Evolutionary conservation across 306 rosid genomes (phyloP).

Genomic region (Quercus aquifolioides): DNA sequence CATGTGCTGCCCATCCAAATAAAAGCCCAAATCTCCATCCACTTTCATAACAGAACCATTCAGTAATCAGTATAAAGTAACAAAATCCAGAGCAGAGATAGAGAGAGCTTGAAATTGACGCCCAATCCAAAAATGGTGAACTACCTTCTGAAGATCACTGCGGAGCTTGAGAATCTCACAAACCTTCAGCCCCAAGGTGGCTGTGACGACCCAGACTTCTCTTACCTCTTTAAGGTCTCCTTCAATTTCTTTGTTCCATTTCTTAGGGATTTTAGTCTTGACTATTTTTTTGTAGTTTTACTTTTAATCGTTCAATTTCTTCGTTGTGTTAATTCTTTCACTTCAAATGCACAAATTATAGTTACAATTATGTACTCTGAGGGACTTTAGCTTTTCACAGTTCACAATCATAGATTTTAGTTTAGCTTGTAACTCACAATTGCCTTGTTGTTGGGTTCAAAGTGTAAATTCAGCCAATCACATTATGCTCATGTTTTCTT

Average conservation of each 20-base stretch:
- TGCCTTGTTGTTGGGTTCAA: too few species aligned
- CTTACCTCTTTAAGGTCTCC: slow-evolving; percentile 80
- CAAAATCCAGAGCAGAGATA: neutral
- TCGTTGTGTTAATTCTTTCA: too few species aligned
- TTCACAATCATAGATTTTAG: too few species aligned
- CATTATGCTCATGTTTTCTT: too few species aligned
- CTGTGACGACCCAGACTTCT: slow-evolving; percentile 75
- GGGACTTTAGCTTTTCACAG: too few species aligned
- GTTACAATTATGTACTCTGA: too few species aligned
- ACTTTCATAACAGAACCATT: neutral
- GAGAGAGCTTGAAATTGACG: slow-evolving; percentile 17
- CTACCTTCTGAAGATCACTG: slow-evolving; percentile 58
- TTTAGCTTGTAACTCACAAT: too few species aligned
- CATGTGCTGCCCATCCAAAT: neutral
- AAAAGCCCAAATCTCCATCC: neutral
- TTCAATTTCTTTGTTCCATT: neutral
- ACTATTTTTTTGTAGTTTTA: neutral
- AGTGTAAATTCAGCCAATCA: too few species aligned
- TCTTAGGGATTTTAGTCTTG: neutral
- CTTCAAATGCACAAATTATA: too few species aligned
- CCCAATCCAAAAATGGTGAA: slow-evolving; percentile 61
- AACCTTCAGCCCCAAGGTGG: slow-evolving; percentile 85
- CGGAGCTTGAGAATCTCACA: slow-evolving; percentile 81
- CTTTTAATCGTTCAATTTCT: neutral
- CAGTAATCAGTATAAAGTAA: neutral